Percentiles rank a stretch among this genome's conserved stretches.
Evolutionary conservation across 2,329 filamentous ascomycete species (phyloP).

Genomic region (Trichoderma guizhouense): DNA sequence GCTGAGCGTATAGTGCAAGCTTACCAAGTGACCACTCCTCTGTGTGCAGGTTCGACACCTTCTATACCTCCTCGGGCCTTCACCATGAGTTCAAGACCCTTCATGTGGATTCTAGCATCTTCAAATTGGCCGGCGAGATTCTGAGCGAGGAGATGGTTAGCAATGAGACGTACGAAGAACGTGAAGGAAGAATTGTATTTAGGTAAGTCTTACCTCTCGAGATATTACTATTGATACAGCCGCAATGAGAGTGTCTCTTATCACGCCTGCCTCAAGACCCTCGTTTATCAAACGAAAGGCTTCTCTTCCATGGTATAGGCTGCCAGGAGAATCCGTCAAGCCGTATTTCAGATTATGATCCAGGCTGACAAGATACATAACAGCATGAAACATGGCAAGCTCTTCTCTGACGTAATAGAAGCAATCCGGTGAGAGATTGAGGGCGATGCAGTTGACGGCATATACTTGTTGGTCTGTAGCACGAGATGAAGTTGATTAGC

Average conservation of each 20-base stretch:
- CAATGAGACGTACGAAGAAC: too few relatives aligned
- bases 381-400: slow-evolving; percentile 1
- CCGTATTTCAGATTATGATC: slow-evolving; percentile 6
- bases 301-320: slow-evolving; percentile 2
- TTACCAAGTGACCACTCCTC: background rate
- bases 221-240: background rate
- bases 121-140: slow-evolving; percentile 8
- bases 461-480: background rate
- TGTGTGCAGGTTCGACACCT: background rate
- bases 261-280: background rate
- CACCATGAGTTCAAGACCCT: background rate
- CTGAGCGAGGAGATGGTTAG: background rate
- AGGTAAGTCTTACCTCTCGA: background rate
- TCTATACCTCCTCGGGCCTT: background rate
- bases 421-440: background rate
- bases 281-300: slow-evolving; percentile 3
- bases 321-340: background rate
- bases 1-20: background rate
- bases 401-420: slow-evolving; percentile 1
- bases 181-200: background rate
- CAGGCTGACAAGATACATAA: slow-evolving; percentile 1
- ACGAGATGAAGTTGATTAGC: background rate
- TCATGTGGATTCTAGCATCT: background rate
- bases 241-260: slow-evolving; percentile 3
- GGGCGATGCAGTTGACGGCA: background rate